Evolutionary conservation across 345 rosid species (phyloP).

Genomic region (Corymbia maculata): DNA sequence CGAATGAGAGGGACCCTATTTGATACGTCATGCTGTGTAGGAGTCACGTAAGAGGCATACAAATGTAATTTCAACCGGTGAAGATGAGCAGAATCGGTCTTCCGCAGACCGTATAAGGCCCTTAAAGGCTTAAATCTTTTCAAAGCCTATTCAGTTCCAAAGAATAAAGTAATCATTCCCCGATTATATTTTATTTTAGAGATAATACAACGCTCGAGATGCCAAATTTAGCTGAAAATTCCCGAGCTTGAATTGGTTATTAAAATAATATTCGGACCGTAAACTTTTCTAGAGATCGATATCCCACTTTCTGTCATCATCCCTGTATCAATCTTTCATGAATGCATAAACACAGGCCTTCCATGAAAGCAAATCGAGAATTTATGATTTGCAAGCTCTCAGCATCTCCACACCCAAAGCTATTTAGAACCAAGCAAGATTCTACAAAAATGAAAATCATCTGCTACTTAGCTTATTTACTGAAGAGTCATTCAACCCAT

Average conservation of each 20-base stretch:
- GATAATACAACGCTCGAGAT: fast-evolving
- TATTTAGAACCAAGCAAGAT: not conserved
- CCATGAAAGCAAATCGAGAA: not conserved
- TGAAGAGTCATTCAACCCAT: not conserved
- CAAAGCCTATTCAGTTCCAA: no score
- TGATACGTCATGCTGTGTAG: not conserved
- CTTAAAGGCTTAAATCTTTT: not conserved
- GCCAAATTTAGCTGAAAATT: not conserved
- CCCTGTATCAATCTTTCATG: not conserved
- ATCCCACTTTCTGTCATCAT: not conserved
- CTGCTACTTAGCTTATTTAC: not conserved
- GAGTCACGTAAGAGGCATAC: not conserved
- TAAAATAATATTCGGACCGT: not conserved
- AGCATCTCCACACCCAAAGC: not conserved
- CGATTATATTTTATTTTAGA: not conserved
- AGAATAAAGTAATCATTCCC: not conserved
- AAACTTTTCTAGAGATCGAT: not conserved
- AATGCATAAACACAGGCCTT: not conserved
- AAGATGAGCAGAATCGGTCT: not conserved
- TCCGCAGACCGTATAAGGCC: not conserved
- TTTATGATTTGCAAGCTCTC: not conserved
- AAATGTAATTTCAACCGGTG: not conserved
- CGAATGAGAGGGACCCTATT: not conserved
- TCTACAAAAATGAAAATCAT: not conserved
- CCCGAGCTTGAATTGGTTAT: not conserved